Base-by-base conservation (phyloP, 2,329 filamentous ascomycete genomes). In the Alternaria viburni region DNA sequence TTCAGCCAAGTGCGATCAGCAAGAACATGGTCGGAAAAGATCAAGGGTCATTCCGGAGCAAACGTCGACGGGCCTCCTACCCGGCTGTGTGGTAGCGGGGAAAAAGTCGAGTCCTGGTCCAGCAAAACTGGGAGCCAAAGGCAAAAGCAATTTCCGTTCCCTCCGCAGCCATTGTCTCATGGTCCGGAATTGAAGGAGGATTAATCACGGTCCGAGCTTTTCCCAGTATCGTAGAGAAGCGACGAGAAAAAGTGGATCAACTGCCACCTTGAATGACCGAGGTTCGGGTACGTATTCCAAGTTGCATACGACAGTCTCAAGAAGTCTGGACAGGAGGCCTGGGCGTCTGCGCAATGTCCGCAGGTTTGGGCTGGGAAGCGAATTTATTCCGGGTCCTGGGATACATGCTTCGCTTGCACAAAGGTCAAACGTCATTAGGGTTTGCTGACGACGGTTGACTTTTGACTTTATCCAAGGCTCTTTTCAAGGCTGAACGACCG, bases 21-120 rank as follows among this genome's bases (percentile, higher is more conserved):
- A 46, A 61, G 58, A 52, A 60, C 62, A 68, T 67, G 55, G 62
- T 62, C 54, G 28, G 58, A 64, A 59, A 50, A 52, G 66, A 51
- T 54, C 61, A 64, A 61, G 61, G 19, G 28, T 55, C 45, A 51
- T 63, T 65, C 59, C 66, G 59, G 58, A 65, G 54, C 65, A 70
- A 52, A 67, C 45, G 63, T 69, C 57, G 58, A 70, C 68, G 68
- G 65, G 66, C 67, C 71, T 70, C 55, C 59, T 62, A 69, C 64
- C 71, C 70, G 61, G 57, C 62, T 63, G 52, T 62, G 56, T 73
- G 71, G 71, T 73, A 74, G 61, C 66, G 66, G 65, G 62, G 54
- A 62, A 59, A 44, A 55, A 51, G 32, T 54, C 44, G 43, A 50
- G 32, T 49, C 50, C 17, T 17, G 59, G 36, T 41, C 36, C 36